A percentile compares a stretch with the other conserved stretches of the same genome.
Conservation (phyloP, 2,329 filamentous ascomycete species). For the Thielaviopsis ethacetica region DNA sequence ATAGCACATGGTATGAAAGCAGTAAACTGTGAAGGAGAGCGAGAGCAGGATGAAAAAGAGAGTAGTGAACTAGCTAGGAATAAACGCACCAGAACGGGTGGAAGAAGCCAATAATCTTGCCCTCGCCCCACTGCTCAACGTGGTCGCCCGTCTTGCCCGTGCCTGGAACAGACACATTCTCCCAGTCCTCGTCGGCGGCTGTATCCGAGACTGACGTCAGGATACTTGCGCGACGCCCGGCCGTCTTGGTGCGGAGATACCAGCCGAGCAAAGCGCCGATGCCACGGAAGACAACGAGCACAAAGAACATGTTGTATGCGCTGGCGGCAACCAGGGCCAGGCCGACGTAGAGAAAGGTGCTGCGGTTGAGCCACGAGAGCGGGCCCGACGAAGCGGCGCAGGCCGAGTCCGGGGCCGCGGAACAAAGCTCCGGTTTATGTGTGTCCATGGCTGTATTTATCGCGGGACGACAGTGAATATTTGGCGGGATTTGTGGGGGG, state of each 20-base stretch:
- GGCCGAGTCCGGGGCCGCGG: not conserved
- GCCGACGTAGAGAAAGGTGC: not conserved
- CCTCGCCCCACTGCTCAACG: slow-evolving; percentile 49
- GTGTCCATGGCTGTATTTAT: not conserved
- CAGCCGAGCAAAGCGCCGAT: slow-evolving; percentile 36
- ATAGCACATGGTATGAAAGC: not conserved
- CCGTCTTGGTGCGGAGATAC: slow-evolving; percentile 45
- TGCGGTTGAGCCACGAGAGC: not conserved
- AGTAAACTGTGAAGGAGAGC: too few species aligned
- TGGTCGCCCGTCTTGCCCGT: not conserved
- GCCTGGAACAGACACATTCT: slow-evolving; percentile 36
- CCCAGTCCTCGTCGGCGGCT: slow-evolving; percentile 48
- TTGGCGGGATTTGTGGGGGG: not conserved
- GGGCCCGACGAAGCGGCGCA: not conserved
- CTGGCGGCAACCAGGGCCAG: slow-evolving; percentile 8
- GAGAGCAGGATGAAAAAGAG: too few species aligned
- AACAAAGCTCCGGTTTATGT: slow-evolving; percentile 1
- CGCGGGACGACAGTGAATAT: not conserved
- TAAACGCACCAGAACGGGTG: slow-evolving; percentile 77
- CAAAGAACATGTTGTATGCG: slow-evolving; percentile 14
- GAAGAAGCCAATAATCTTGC: slow-evolving; percentile 76
- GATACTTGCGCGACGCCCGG: slow-evolving; percentile 42
- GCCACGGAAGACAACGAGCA: slow-evolving; percentile 22
- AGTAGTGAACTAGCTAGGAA: too few species aligned
- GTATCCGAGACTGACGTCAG: slow-evolving; percentile 25